These are phyloP conservation scores for Tulasnella sp. DNA, from an alignment of 768 basidiomycete species.

Conservation along the genomic window DNA sequence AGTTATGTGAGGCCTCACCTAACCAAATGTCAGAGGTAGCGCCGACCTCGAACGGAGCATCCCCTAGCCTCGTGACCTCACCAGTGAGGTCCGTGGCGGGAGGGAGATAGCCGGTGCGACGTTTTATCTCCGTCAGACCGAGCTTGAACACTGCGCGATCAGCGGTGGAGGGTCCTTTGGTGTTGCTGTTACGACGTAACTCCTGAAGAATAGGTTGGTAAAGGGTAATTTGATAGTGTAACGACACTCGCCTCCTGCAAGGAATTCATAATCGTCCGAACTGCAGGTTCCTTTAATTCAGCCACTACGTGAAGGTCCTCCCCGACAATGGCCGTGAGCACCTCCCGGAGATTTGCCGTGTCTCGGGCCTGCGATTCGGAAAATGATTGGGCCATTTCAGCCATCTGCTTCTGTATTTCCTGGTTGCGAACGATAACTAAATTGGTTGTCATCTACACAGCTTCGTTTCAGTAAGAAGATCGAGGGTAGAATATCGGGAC, in stretches of 20 bases:
- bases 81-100: conserved; percentile 36
- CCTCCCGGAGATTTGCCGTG: conserved; percentile 17
- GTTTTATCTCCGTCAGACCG: conserved; percentile 32
- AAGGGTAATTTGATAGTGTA: too few species aligned
- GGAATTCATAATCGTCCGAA: conserved; percentile 33
- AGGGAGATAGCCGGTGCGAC: conserved; percentile 31
- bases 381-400: too few species aligned
- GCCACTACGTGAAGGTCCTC: conserved; percentile 28
- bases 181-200: conserved; percentile 27
- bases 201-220: background rate
- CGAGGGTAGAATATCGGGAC: background rate
- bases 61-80: conserved; percentile 28
- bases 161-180: conserved; percentile 24
- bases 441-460: background rate
- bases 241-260: conserved; percentile 30
- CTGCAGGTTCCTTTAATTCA: conserved; percentile 26
- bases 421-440: conserved; percentile 1
- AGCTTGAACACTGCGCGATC: conserved; percentile 29
- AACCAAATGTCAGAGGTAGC: conserved; percentile 32
- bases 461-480: background rate
- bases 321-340: conserved; percentile 28
- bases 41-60: conserved; percentile 28
- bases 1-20: conserved; percentile 22
- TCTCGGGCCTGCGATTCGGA: conserved; percentile 2
- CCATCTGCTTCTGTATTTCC: background rate